Base-by-base conservation (phyloP, 176 grass and related monocot genomes). In the Musa itinerans region DNA sequence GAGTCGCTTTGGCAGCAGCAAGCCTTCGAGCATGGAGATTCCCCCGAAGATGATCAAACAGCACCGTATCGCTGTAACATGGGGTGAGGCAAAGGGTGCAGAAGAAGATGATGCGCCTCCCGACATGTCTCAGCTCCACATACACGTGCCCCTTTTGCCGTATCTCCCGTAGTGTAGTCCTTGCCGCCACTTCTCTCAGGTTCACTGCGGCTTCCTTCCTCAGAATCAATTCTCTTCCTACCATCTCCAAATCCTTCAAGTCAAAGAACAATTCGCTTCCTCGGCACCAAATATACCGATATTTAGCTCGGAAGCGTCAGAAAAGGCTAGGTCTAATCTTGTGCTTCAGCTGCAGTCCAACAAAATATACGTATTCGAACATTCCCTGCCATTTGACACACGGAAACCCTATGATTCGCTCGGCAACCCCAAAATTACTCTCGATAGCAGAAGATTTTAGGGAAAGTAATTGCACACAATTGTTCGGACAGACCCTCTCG, bases 71-170 rank as follows among this genome's bases (percentile, higher is more conserved):
- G 3, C 82, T 99, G 83, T 87, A 99, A 83, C 96, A 99, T 50
- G 88, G 88, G 0, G 96, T 99, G 24, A 99, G 90, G 81, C 96
- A 99, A 78, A 99, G 89, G 50, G 96, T 94, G 80, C 96, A 99
- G 84, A 95, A 99, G 91, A 99, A 99, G 80, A 95, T 99, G 74
- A 87, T 73, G 2, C 84, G 91, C 77, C 92, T 94, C 49, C 91
- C 96, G 0, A 43, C 86, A 0, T 71, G 96, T 27, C 96, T 86
- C 26, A 99, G 84, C 75, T 99, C 91, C n/a, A 99, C 96, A 0
- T 99, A 99, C 17, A 80, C 82, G 78, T 95, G 89, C 69, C 96
- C 96, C 3, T 75, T 91, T 76, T 91, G 96, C 76, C 96, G 80
- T 72, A 99, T 91, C 68, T 92, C 85, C 43, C 88, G 73, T 0